phyloP scores from a whole-genome alignment of 148 eudicot genomes.

The Bassia scoparia region DNA sequence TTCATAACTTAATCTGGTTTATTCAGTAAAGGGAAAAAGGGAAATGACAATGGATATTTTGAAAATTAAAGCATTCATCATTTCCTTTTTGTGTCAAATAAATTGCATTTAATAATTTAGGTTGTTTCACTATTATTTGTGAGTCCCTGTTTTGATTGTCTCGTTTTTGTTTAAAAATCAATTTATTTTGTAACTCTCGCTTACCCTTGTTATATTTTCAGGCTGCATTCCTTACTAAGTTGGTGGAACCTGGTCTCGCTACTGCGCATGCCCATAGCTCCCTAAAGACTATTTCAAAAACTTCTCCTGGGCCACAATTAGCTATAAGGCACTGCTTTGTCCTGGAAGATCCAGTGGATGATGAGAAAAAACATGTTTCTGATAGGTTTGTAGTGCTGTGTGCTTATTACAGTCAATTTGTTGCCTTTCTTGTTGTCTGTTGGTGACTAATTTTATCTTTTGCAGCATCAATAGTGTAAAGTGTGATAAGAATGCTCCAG shows the following conservation, averaged over 20 bases:
- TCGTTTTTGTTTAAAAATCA: no score
- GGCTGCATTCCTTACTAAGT: constrained; percentile 65
- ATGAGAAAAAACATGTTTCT: constrained; percentile 39
- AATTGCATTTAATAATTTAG: no score
- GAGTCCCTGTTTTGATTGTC: no score
- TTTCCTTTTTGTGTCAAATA: not conserved
- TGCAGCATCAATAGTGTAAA: constrained; percentile 52
- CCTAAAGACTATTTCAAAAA: constrained; percentile 49
- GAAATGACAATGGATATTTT: not conserved
- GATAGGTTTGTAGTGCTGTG: constrained; percentile 43
- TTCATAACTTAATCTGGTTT: not conserved
- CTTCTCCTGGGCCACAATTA: constrained; percentile 53
- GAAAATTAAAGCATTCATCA: not conserved
- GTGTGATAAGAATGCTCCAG: constrained; percentile 36
- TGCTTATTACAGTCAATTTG: constrained; percentile 9
- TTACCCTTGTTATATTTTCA: constrained; percentile 26
- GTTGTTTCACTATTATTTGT: no score
- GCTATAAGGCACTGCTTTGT: constrained; percentile 83
- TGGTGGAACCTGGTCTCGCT: constrained; percentile 68
- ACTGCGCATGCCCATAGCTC: constrained; percentile 55
- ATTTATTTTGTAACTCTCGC: not conserved
- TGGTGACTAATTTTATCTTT: not conserved
- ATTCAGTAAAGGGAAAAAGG: not conserved
- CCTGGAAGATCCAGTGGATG: constrained; percentile 79
- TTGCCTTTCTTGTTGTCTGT: constrained; percentile 12